A percentile compares a stretch with the other conserved stretches of the same genome.
phyloP scores from a whole-genome alignment of 139 green algal genomes.

The Chlamydomonas sphaeroides region DNA sequence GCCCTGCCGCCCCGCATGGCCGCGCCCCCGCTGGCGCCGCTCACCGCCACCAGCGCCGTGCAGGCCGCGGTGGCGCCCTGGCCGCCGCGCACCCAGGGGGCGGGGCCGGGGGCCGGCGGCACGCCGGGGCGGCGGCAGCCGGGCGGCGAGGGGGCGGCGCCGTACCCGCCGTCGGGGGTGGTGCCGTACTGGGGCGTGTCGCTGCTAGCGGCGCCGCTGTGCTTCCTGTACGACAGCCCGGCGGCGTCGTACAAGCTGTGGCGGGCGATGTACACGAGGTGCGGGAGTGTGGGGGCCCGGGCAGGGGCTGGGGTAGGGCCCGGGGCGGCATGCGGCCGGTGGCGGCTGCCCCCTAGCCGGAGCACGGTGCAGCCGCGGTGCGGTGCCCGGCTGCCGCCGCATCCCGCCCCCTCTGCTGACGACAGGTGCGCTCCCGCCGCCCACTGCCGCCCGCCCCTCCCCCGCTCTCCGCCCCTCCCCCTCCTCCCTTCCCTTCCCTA shows the following conservation, averaged over 20 bases:
- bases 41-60: background rate
- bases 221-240: conserved; percentile 65
- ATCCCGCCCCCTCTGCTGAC: too few relatives aligned
- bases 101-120: too few relatives aligned
- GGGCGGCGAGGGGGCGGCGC: conserved; percentile 4
- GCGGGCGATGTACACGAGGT: conserved; percentile 68
- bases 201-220: conserved; percentile 66
- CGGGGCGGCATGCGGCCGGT: too few relatives aligned
- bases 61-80: background rate
- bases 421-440: too few relatives aligned
- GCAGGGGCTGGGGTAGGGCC: too few relatives aligned
- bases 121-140: too few relatives aligned
- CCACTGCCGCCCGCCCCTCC: background rate
- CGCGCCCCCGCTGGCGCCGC: conserved; percentile 23
- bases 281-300: too few relatives aligned
- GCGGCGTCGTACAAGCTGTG: conserved; percentile 59
- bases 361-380: too few relatives aligned
- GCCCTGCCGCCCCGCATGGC: conserved; percentile 6
- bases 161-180: conserved; percentile 49
- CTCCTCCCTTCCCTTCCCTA: too few relatives aligned
- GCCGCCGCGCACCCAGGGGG: background rate
- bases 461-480: background rate
- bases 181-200: conserved; percentile 53
- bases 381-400: too few relatives aligned
- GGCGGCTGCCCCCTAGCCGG: too few relatives aligned